phyloP scores from a whole-genome alignment of 164 flowering plant genomes.

The Stephania yunnanensis region DNA sequence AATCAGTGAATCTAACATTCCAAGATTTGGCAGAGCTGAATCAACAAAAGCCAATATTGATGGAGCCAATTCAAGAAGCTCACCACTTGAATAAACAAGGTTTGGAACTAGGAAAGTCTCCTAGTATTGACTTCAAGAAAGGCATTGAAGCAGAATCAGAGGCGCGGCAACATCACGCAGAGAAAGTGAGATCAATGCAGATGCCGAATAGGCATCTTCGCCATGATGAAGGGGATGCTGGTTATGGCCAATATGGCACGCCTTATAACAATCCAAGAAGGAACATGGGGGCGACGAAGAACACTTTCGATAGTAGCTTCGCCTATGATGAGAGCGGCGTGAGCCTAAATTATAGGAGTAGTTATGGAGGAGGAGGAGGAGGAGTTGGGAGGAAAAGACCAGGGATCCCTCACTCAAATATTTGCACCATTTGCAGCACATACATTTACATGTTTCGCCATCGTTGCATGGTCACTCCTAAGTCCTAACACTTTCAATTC shows the following conservation, averaged over 20 bases:
- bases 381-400: constrained; percentile 36
- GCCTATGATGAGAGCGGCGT: constrained; percentile 28
- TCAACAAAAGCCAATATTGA: constrained; percentile 4
- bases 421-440: constrained; percentile 52
- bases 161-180: background rate
- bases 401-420: constrained; percentile 74
- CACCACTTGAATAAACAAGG: background rate
- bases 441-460: constrained; percentile 54
- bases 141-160: constrained; percentile 28
- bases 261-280: background rate
- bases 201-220: background rate
- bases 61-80: constrained; percentile 20
- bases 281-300: too few relatives aligned
- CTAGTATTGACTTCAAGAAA: constrained; percentile 43
- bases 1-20: constrained; percentile 65
- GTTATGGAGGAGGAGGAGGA: constrained; percentile 15
- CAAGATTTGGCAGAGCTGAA: constrained; percentile 41
- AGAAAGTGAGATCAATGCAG: background rate
- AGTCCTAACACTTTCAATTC: background rate
- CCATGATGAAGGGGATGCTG: background rate
- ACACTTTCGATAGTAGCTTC: constrained; percentile 16
- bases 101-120: constrained; percentile 24
- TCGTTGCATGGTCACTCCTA: constrained; percentile 48
- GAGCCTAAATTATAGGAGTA: constrained; percentile 20
- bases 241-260: background rate